Evolutionary conservation across 148 eudicot genomes (phyloP), one percentile per base, ranked within the genome.

Genomic region (Polygonum maritimum): DNA sequence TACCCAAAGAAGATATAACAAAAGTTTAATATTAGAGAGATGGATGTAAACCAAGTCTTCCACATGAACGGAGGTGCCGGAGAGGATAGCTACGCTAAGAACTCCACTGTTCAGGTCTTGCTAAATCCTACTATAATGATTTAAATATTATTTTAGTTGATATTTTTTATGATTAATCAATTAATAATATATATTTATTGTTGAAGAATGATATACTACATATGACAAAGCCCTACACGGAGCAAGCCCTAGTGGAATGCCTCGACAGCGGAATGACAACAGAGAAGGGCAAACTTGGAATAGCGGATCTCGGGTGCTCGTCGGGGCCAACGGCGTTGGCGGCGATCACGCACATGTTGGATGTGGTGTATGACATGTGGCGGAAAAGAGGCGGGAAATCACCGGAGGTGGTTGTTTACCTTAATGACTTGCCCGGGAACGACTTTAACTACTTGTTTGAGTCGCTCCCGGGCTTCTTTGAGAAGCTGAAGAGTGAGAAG

Each of bases 241-340:
- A 82, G 71, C 84, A 81, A 84, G 88, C 90, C 35, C 69, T 87
- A 11, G 63, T 4, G 4, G 63, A 57, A 19, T 4, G 21, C 5
- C 8, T 57, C 19, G 21, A 12, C 1, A 11, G 63, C 33, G 11
- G 63, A 33, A 3, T 12, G 3, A 21, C 63, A 3, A 3, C 9
- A 1, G 63, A 44, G 47, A 39, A 55, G 31, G 63, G 63, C 33
- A 57, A 57, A 57, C 21, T 91, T 71, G 87, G 82, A 2, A 80
- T 91, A 12, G 93, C 90, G 0, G 96, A 91, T 48, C 77, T 91
- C 16, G 96, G 96, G 0, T 91, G 96, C 75, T 84, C 93, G 2
- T 86, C 90, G 1, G 93, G 96, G 0, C 89, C 90, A 5, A 91
- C 84, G 70, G 69, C 91, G 16, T 63, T 87, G 40, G 63, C 72